Percentiles rank a stretch among this genome's conserved stretches.
phyloP scores from a whole-genome alignment of 768 basidiomycete species.

The Udeniomyces megalosporus region DNA sequence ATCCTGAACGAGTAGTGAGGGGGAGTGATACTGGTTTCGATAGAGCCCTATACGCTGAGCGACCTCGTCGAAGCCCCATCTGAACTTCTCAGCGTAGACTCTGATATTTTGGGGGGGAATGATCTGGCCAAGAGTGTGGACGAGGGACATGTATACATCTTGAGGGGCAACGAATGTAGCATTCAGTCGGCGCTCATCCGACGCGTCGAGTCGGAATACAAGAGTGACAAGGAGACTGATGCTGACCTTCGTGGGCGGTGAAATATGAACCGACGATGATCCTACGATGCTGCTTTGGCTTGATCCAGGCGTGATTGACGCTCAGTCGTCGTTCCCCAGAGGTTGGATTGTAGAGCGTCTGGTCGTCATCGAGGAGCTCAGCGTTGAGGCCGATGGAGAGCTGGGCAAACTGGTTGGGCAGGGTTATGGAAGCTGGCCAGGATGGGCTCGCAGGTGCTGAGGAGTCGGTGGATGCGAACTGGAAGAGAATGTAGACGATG shows the following conservation, averaged over 20 bases:
- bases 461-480: neutral
- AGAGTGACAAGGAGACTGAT: neutral
- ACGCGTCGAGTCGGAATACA: neutral
- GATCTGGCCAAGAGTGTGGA: slow-evolving; percentile 1
- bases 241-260: slow-evolving; percentile 13
- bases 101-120: slow-evolving; percentile 1
- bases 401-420: no score
- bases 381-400: no score
- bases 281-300: neutral
- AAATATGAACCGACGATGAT: slow-evolving; percentile 9
- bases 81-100: slow-evolving; percentile 9
- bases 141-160: slow-evolving; percentile 17
- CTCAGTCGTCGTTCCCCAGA: neutral
- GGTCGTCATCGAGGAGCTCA: no score
- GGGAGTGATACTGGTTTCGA: slow-evolving; percentile 11
- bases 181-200: neutral
- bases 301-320: slow-evolving; percentile 9
- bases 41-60: slow-evolving; percentile 11
- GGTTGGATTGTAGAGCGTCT: neutral
- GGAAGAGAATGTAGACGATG: slow-evolving; percentile 14
- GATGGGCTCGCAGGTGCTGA: neutral
- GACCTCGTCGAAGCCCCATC: slow-evolving; percentile 16
- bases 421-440: neutral
- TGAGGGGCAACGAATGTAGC: neutral
- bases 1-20: slow-evolving; percentile 25